Base-by-base conservation (phyloP, 2,329 filamentous ascomycete species). In the Nothophaeocryptopus gaeumannii region DNA sequence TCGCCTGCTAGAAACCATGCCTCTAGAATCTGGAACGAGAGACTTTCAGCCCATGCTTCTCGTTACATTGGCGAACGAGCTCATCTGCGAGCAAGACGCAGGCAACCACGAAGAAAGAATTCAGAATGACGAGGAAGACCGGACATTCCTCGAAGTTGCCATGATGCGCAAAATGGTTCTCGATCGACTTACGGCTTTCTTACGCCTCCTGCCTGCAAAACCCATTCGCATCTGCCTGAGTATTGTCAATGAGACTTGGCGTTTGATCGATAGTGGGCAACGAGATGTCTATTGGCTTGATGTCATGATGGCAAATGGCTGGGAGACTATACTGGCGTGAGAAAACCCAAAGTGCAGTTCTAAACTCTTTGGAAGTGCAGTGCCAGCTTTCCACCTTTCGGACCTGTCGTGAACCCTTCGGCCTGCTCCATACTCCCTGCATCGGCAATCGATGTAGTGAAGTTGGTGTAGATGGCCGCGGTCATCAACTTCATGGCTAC, bases 381-480 rank as follows among this genome's bases (percentile, higher is more conserved):
- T 20, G 48, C 39, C 9, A 52, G 37, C 33, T 39, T 52, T 16
- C 38, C 43, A 47, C 66, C 68, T 45, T 61, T 62, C 2, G 72
- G 72, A 12, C 70, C 71, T n/a, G 71, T 70, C 8, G 70, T 73
- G 51, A 74, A 74, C 8, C 66, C 58, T 53, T 73, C 71, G 3
- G 58, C 60, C 55, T 74, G 72, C 54, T 69, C 63, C 43, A 74
- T 72, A 20, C 61, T 68, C 5, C 39, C 39, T 34, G 64, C 64
- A 44, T 74, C 70, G 3, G 72, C 58, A 26, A 74, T 64, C 3
- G 34, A 53, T 15, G 72, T 74, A 34, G 60, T 65, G 58, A 69
- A 74, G 42, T 86, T 88, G 7, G 80, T 79, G 63, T 88, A 90
- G 4, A 91, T 79, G 2, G 81, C 78, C 0, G 85, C 84, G 29